These are phyloP conservation scores for Tinospora cordifolia DNA, from an alignment of 164 flowering plant species.

Conservation along the genomic window DNA sequence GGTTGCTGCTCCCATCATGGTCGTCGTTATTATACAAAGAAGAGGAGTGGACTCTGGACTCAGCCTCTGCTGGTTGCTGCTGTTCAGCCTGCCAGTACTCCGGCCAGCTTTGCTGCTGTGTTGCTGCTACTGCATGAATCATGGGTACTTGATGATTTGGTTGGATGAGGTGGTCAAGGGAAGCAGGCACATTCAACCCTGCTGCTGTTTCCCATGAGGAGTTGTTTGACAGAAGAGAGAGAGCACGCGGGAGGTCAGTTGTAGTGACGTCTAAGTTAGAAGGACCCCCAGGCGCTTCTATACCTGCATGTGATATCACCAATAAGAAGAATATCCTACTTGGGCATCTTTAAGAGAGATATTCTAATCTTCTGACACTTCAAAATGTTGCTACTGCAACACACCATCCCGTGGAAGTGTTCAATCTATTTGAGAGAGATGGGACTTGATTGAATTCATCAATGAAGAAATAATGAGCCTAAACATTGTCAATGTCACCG, in stretches of 20 bases:
- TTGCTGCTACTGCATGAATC: constrained; percentile 18
- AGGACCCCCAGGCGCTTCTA: constrained; percentile 32
- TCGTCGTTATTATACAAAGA: constrained; percentile 10
- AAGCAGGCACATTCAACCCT: constrained; percentile 26
- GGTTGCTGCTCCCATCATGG: constrained; percentile 11
- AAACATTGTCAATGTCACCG: too few species aligned
- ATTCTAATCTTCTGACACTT: too few species aligned
- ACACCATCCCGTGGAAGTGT: too few species aligned
- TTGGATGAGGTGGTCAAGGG: constrained; percentile 25
- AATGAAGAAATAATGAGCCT: too few species aligned
- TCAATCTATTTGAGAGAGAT: too few species aligned
- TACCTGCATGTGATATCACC: constrained; percentile 28
- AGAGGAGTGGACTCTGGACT: constrained; percentile 19
- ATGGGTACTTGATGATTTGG: constrained; percentile 22
- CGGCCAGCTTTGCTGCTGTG: constrained; percentile 26
- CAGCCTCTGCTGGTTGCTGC: constrained; percentile 13
- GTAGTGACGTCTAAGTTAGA: constrained; percentile 33
- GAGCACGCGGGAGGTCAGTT: constrained; percentile 68
- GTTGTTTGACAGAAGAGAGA: constrained; percentile 96
- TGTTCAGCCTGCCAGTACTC: constrained; percentile 40
- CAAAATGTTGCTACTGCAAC: too few species aligned
- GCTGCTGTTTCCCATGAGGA: constrained; percentile 31
- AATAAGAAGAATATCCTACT: too few species aligned
- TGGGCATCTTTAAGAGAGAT: too few species aligned
- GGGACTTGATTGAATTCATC: too few species aligned